Conservation (phyloP, 2,329 filamentous ascomycete species). For the Diaporthe citri region DNA sequence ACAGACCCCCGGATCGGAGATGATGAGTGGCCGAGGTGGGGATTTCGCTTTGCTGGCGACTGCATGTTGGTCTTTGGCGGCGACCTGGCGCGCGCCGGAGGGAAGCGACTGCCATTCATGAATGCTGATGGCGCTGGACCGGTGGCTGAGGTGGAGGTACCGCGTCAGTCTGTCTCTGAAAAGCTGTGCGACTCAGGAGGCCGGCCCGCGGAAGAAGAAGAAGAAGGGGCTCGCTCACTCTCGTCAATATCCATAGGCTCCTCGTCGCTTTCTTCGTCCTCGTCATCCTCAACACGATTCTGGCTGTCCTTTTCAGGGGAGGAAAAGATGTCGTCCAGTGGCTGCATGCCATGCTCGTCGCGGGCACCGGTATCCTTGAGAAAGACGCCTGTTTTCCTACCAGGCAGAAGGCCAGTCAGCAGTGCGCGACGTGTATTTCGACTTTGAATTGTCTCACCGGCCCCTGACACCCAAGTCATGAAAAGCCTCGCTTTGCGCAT, state of each 20-base stretch:
- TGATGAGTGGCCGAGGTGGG: conserved; percentile 66
- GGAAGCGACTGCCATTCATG: conserved; percentile 62
- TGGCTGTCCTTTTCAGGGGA: conserved; percentile 74
- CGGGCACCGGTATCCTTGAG: conserved; percentile 82
- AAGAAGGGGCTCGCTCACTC: conserved; percentile 55
- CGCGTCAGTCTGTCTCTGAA: conserved; percentile 14
- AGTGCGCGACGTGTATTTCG: background rate
- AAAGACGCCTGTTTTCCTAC: conserved; percentile 89
- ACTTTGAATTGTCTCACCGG: conserved; percentile 52
- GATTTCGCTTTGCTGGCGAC: conserved; percentile 73
- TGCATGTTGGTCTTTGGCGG: conserved; percentile 73
- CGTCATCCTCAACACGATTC: conserved; percentile 50
- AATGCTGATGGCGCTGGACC: conserved; percentile 67
- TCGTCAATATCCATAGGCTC: conserved; percentile 61
- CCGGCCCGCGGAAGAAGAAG: too few relatives aligned
- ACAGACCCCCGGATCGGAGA: conserved; percentile 60
- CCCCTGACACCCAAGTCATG: conserved; percentile 64
- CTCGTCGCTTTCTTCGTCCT: conserved; percentile 52
- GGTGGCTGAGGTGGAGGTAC: conserved; percentile 53
- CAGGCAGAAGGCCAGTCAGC: background rate
- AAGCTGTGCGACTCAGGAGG: background rate
- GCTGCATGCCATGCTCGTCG: conserved; percentile 93
- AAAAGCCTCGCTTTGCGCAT: conserved; percentile 59
- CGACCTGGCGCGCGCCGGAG: conserved; percentile 65
- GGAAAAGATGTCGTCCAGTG: conserved; percentile 88